Evolutionary conservation across 1,284 basidiomycete genomes (phyloP), one percentile per base, ranked within the genome.

Genomic region (Ganoderma leucocontextum): DNA sequence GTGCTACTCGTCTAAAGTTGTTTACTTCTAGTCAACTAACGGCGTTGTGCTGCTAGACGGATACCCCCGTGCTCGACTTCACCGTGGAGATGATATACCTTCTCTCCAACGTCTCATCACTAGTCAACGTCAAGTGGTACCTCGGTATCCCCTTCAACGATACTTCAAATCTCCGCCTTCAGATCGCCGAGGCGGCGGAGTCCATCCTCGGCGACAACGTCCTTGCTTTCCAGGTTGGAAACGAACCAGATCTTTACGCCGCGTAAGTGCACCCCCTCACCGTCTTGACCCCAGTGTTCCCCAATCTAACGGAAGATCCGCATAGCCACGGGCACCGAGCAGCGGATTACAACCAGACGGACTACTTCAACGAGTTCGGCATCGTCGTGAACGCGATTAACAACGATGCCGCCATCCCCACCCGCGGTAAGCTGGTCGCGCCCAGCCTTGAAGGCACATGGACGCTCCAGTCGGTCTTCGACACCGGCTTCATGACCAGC

Each of bases 171-270:
- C 84, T 87, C 63, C 84, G 87, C 1, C 76, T 91, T 1, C 76
- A 78, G 8, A 89, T 91, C 33, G 89, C 86, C 1, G 83, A 82
- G 58, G 80, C 77, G 19, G 83, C 82, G 0, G 81, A 85, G 68
- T 52, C 75, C 25, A 87, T 91, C 67, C 83, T 93, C 0, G 91
- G 91, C 0, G 79, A 84, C 66, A 81, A 85, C 70, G 83, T 93
- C 13, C 78, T 88, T 39, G 90, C 88, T 1, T 77, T 91, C 58
- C 86, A 89, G 76, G 82, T 82, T 4, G 90, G 89, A 6, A 94
- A 94, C 78, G 91, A 94, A 77, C 92, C 91, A 7, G 91, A 93
- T 80, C 80, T 92, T 69, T 92, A 87, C 75, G 76, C 74, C 4
- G 75, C 63, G 76, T 78, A 66, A 42, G 78, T 69, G 33, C 47